Percentiles rank a stretch among this genome's conserved stretches.
Conservation (phyloP, 1,284 basidiomycete species). For the Trametes hirsuta region DNA sequence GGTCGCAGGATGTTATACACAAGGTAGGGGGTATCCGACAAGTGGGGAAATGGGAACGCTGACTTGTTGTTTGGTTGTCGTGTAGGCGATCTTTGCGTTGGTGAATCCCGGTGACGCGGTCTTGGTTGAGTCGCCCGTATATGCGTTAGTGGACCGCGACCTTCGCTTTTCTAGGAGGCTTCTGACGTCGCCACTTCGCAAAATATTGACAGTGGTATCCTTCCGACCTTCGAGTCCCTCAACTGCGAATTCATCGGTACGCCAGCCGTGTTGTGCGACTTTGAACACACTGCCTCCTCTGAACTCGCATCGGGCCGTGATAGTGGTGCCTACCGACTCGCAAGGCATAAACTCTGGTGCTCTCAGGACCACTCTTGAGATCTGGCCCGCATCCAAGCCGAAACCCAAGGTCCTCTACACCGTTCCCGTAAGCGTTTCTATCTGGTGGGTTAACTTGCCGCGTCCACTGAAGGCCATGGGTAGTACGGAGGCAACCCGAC, state of each 20-base stretch:
- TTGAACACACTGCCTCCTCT: background rate
- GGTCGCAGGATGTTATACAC: conserved; percentile 87
- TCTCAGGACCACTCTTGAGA: conserved; percentile 69
- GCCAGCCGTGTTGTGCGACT: background rate
- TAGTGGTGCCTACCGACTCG: conserved; percentile 85
- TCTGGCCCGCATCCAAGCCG: conserved; percentile 74
- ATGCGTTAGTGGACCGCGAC: conserved; percentile 58
- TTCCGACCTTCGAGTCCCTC: conserved; percentile 61
- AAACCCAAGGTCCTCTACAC: conserved; percentile 87
- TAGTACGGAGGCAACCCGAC: conserved; percentile 87
- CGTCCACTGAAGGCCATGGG: conserved; percentile 67
- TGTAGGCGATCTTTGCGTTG: conserved; percentile 57
- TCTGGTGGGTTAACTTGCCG: conserved; percentile 67
- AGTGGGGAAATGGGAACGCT: background rate
- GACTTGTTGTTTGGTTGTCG: background rate
- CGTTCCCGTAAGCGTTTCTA: conserved; percentile 58
- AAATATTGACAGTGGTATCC: conserved; percentile 51
- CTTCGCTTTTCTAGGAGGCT: conserved; percentile 4
- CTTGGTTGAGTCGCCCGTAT: conserved; percentile 86
- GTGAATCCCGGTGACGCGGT: conserved; percentile 84
- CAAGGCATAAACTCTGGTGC: conserved; percentile 70
- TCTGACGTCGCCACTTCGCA: background rate
- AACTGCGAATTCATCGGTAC: conserved; percentile 65
- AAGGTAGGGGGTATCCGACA: conserved; percentile 56
- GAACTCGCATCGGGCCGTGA: background rate